These are phyloP conservation scores for Saussurea involucrata DNA, from an alignment of 129 eudicot genomes.

Conservation along the genomic window DNA sequence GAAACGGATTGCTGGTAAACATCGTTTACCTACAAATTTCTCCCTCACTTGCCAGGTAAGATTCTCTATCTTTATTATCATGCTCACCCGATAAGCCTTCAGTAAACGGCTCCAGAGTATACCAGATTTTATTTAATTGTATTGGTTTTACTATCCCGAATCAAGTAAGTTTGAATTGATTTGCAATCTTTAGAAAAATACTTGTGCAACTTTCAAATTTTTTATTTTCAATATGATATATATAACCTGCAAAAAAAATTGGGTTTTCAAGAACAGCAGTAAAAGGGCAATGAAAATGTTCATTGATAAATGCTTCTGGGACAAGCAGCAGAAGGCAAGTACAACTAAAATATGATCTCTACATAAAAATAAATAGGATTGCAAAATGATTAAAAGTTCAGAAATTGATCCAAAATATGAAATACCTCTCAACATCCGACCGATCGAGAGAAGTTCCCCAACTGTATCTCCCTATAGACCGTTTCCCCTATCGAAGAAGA, in stretches of 20 bases:
- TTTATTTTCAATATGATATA: too few relatives aligned
- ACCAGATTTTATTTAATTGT: too few relatives aligned
- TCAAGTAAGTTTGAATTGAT: too few relatives aligned
- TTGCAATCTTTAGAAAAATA: too few relatives aligned
- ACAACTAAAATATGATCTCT: conserved; percentile 25
- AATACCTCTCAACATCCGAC: background rate
- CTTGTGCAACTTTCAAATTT: too few relatives aligned
- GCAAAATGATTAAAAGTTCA: background rate
- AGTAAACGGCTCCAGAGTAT: too few relatives aligned
- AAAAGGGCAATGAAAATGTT: background rate
- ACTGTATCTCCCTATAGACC: conserved; percentile 8
- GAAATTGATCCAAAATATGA: conserved; percentile 4
- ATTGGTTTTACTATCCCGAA: too few relatives aligned
- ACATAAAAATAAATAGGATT: conserved; percentile 3
- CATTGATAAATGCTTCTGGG: conserved; percentile 10
- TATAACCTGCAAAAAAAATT: background rate
- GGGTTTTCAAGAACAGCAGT: background rate
- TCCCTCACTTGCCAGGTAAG: too few relatives aligned
- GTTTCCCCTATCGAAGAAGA: conserved; percentile 18
- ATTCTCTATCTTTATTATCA: too few relatives aligned
- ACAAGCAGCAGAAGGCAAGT: conserved; percentile 7
- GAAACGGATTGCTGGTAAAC: too few relatives aligned
- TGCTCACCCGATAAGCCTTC: too few relatives aligned
- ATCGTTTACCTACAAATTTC: too few relatives aligned
- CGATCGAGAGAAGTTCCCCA: conserved; percentile 11